Percentiles rank a stretch among this genome's conserved stretches.
Conservation (phyloP, 176 grass and related monocot species). For the Phyllostachys edulis region DNA sequence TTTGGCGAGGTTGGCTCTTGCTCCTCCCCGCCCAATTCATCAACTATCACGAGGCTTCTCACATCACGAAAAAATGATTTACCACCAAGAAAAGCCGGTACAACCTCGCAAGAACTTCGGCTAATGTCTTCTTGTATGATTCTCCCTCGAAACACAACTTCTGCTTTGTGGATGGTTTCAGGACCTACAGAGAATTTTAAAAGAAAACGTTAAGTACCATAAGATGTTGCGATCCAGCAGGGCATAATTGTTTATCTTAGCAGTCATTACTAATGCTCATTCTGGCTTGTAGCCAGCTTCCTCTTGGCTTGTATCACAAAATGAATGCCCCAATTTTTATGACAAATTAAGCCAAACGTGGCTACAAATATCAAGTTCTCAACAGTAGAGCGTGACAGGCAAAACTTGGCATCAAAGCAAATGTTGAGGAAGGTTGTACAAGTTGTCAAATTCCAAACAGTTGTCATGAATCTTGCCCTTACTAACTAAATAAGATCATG, state of each 20-base stretch:
- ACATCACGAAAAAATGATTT: constrained; percentile 74
- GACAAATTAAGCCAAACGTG: background rate
- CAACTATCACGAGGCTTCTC: constrained; percentile 40
- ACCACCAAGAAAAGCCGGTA: constrained; percentile 70
- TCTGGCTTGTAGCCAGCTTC: background rate
- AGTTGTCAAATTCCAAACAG: background rate
- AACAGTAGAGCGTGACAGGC: background rate
- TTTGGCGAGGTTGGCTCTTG: constrained; percentile 34
- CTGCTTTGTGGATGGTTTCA: constrained; percentile 77
- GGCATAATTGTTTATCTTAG: background rate
- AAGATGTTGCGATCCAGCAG: background rate
- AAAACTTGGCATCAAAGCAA: constrained; percentile 4
- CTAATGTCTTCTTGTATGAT: constrained; percentile 66
- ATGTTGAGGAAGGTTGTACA: background rate
- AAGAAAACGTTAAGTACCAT: constrained; percentile 15
- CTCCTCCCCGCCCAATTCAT: constrained; percentile 31
- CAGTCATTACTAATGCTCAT: background rate
- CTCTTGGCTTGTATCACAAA: background rate
- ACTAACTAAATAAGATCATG: background rate
- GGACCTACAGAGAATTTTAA: constrained; percentile 38
- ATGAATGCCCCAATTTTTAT: background rate
- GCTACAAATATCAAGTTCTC: too few species aligned
- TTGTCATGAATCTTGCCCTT: background rate
- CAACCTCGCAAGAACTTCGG: constrained; percentile 63
- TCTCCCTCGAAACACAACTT: constrained; percentile 83